Evolutionary conservation across 768 basidiomycete genomes (phyloP).

Genomic region (Russula foetens): DNA sequence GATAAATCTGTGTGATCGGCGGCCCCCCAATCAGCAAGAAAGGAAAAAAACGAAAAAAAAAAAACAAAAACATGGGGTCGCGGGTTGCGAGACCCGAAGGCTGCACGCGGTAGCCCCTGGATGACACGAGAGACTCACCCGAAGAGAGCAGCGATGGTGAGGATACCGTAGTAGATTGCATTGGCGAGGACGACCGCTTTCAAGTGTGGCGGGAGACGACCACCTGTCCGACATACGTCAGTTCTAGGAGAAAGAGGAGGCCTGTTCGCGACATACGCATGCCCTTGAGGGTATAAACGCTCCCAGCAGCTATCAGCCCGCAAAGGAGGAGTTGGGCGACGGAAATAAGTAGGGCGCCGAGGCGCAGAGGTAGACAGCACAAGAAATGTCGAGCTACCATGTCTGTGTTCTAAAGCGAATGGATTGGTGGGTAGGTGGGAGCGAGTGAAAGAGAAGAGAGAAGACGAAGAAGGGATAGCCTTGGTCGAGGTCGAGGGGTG

Average conservation of each 20-base stretch:
- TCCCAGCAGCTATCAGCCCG: slow-evolving; percentile 6
- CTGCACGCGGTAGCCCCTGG: no score
- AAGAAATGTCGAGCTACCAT: slow-evolving; percentile 18
- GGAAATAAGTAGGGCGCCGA: slow-evolving; percentile 18
- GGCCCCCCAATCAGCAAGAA: no score
- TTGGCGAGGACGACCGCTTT: not conserved
- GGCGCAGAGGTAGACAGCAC: slow-evolving; percentile 18
- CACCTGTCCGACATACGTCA: not conserved
- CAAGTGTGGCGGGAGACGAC: not conserved
- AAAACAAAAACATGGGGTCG: not conserved
- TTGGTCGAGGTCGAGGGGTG: no score
- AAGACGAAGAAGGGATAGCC: not conserved
- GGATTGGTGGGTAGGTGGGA: not conserved
- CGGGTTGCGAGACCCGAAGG: no score
- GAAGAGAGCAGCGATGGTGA: slow-evolving; percentile 5
- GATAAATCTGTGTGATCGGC: slow-evolving; percentile 6
- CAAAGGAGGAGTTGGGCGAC: not conserved
- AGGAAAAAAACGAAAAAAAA: not conserved
- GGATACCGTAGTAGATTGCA: not conserved
- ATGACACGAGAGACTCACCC: slow-evolving; percentile 5
- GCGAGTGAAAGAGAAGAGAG: not conserved
- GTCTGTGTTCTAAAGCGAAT: not conserved
- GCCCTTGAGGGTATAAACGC: slow-evolving; percentile 1
- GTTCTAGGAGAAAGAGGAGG: not conserved
- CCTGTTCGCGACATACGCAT: slow-evolving; percentile 1